Conservation (phyloP, 768 basidiomycete genomes). For the Lenzites betulinus region DNA sequence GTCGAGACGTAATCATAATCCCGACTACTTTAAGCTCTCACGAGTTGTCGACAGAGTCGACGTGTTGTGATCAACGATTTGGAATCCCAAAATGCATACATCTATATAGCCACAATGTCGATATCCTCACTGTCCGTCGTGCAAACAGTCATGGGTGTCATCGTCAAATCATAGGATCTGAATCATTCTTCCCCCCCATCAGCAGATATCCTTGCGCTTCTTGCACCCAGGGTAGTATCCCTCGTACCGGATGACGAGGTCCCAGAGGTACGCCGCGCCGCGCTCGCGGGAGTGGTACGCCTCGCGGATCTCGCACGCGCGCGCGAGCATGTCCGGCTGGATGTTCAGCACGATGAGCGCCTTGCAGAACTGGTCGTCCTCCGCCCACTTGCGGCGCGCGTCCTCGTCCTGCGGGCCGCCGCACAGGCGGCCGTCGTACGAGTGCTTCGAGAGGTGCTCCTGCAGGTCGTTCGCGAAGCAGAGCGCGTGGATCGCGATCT, state of each 20-base stretch:
- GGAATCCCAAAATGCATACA: too few relatives aligned
- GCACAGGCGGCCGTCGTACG: not conserved
- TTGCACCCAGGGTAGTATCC: not conserved
- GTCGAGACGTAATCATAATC: too few relatives aligned
- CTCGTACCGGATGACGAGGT: not conserved
- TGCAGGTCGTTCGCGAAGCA: not conserved
- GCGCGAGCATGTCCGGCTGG: not conserved
- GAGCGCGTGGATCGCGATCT: not conserved
- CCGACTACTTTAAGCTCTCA: too few relatives aligned
- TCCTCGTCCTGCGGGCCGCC: not conserved
- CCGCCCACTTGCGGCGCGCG: not conserved
- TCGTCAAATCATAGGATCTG: not conserved
- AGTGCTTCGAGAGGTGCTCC: not conserved
- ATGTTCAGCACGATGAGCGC: slow-evolving; percentile 1
- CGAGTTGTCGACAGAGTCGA: too few relatives aligned
- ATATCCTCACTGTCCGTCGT: not conserved
- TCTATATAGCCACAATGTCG: too few relatives aligned
- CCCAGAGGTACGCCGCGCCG: not conserved
- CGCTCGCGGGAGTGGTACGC: not conserved
- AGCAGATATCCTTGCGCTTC: not conserved
- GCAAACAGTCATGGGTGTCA: not conserved
- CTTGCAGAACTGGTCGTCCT: slow-evolving; percentile 6
- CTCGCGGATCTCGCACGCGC: not conserved
- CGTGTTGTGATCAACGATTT: too few relatives aligned
- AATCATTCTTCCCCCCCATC: not conserved